phyloP scores from a whole-genome alignment of 2,329 filamentous ascomycete genomes.

The Eutypella sp. region DNA sequence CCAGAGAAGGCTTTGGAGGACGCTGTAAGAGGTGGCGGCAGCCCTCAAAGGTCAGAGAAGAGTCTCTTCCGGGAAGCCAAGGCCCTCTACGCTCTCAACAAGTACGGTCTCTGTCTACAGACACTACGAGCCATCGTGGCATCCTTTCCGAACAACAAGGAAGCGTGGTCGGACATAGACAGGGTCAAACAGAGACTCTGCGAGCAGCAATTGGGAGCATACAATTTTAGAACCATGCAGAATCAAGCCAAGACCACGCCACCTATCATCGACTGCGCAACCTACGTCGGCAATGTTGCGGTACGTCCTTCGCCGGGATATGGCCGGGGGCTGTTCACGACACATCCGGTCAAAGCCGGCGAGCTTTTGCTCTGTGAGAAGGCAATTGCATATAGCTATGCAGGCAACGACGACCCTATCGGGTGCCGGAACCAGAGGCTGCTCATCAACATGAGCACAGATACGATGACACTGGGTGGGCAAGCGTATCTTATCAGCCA shows the following conservation, averaged over 20 bases:
- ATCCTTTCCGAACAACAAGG: conserved; percentile 29
- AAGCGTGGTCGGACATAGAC: conserved; percentile 23
- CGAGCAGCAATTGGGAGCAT: conserved; percentile 36
- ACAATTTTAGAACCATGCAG: conserved; percentile 33
- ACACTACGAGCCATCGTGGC: conserved; percentile 28
- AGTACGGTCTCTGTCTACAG: conserved; percentile 32
- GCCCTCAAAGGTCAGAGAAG: conserved; percentile 32
- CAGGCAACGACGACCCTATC: conserved; percentile 13
- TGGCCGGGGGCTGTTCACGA: conserved; percentile 49
- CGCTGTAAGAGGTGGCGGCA: conserved; percentile 12
- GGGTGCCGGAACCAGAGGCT: conserved; percentile 19
- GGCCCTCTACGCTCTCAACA: conserved; percentile 38
- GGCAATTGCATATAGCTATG: conserved; percentile 40
- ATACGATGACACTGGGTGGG: conserved; percentile 28
- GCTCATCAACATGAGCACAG: conserved; percentile 32
- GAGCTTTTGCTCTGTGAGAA: conserved; percentile 53
- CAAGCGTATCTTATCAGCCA: conserved; percentile 36
- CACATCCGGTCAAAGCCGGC: conserved; percentile 39
- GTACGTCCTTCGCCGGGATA: conserved; percentile 34
- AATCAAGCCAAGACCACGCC: conserved; percentile 30
- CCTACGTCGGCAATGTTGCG: conserved; percentile 36
- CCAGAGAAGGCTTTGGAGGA: conserved; percentile 27
- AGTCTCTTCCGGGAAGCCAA: conserved; percentile 37
- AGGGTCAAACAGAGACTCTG: conserved; percentile 26
- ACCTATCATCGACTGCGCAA: conserved; percentile 43